Conservation (phyloP, 768 basidiomycete species). For the Lactifluus volemus region DNA sequence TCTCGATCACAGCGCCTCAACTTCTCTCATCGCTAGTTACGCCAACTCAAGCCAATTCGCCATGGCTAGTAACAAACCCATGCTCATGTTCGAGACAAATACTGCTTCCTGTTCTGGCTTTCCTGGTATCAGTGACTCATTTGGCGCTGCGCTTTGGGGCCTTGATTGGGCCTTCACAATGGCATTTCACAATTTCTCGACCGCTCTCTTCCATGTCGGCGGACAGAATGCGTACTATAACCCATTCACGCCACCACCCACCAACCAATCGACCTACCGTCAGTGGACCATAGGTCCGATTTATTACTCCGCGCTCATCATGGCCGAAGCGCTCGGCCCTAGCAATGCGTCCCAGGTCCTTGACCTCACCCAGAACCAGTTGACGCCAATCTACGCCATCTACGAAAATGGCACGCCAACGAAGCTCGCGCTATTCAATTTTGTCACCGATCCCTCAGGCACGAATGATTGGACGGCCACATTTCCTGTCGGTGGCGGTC, state of each 20-base stretch:
- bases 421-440: constrained; percentile 67
- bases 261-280: constrained; percentile 46
- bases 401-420: constrained; percentile 61
- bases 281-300: constrained; percentile 69
- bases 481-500: constrained; percentile 39
- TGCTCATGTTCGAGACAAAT: constrained; percentile 53
- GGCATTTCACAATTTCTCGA: constrained; percentile 40
- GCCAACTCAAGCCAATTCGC: constrained; percentile 37
- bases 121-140: constrained; percentile 48
- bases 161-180: constrained; percentile 46
- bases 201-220: constrained; percentile 43
- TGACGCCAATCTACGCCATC: constrained; percentile 58
- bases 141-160: constrained; percentile 44
- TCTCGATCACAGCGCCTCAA: constrained; percentile 50
- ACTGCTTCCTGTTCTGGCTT: constrained; percentile 45
- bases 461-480: constrained; percentile 44
- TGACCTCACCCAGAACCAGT: constrained; percentile 49
- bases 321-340: constrained; percentile 64
- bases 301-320: constrained; percentile 64
- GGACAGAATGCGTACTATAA: constrained; percentile 61
- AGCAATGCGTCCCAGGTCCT: constrained; percentile 56
- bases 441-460: constrained; percentile 50
- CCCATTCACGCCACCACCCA: constrained; percentile 39
- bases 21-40: constrained; percentile 44
- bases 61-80: constrained; percentile 31